Base-by-base conservation (phyloP, 148 eudicot genomes). In the Amaranthus cruentus region DNA sequence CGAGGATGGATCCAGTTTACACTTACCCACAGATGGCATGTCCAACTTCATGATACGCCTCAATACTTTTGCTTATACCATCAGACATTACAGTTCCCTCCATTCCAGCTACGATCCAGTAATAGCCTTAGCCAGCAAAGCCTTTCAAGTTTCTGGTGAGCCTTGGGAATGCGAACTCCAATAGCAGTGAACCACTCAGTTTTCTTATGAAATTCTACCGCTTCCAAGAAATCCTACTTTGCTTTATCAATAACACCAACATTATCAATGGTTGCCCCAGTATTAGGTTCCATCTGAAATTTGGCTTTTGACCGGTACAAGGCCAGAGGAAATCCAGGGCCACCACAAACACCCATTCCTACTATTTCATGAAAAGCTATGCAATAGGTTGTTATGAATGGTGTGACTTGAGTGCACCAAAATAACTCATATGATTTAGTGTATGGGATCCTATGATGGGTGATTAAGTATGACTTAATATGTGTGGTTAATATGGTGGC, bases 21-120 rank as follows among this genome's bases (percentile, higher is more conserved):
- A 84, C 91, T 85, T 85, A 96, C 99, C 99, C 99, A 75, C 99
- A 96, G 67, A 96, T 83, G 73, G 99, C 99, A 81, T 96, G 99
- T n/a, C 99, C 99, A 2, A 96, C 99, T 85, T 96, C 99, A 69
- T 96, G 99, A 78, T 96, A 96, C n/a, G 97, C 99, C 65, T 92
- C 99, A 62, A 96, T 90, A 81, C 99, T 96, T 84, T 96, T 96
- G 88, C 96, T 90, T 88, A 92, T 96, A 52, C 96, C 94, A 82
- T 96, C 99, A 9, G 96, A 90, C 97, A 96, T 92, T 47, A 96
- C 91, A 1, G 99, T 92, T 76, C 97, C 97, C 72, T 96, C 99
- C 97, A 92, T 92, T 79, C 99, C 99, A 77, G 99, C 99, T 58
- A 96, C 96, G 68, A 96, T 96, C 99, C 97, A 55, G 99, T 97